A percentile compares a stretch with the other conserved stretches of the same genome.
Evolutionary conservation across 176 grass and related monocot species (phyloP).

Genomic region (Eragrostis curvula): DNA sequence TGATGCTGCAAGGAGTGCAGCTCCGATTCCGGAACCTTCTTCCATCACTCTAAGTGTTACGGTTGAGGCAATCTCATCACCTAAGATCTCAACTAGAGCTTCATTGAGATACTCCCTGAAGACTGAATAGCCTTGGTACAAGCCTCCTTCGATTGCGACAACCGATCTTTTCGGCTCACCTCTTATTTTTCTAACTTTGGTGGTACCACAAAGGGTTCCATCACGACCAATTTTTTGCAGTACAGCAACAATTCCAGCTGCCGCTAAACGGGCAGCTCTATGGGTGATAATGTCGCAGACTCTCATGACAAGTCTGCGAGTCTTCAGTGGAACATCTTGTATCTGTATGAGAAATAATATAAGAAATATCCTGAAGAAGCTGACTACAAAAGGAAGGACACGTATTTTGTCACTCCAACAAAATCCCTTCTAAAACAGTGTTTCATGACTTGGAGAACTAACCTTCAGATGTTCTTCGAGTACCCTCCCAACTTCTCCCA

Average conservation of each 20-base stretch:
- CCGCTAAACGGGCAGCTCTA: slow-evolving; percentile 77
- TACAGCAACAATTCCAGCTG: slow-evolving; percentile 71
- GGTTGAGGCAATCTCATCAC: slow-evolving; percentile 66
- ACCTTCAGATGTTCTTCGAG: slow-evolving; percentile 72
- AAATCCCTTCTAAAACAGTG: background rate
- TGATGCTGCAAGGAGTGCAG: slow-evolving; percentile 70
- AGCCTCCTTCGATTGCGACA: slow-evolving; percentile 71
- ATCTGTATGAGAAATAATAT: slow-evolving; percentile 50
- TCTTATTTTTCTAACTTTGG: slow-evolving; percentile 37
- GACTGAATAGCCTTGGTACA: slow-evolving; percentile 65
- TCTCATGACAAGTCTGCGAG: slow-evolving; percentile 64
- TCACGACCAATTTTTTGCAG: slow-evolving; percentile 80
- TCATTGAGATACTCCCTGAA: slow-evolving; percentile 82
- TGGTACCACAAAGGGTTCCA: slow-evolving; percentile 55
- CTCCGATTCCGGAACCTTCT: slow-evolving; percentile 78
- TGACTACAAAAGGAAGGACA: background rate
- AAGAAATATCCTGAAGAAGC: background rate
- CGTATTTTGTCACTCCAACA: background rate
- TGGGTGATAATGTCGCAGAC: slow-evolving; percentile 59
- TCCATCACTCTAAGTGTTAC: slow-evolving; percentile 60
- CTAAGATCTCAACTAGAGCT: slow-evolving; percentile 78
- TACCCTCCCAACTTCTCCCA: slow-evolving; percentile 63
- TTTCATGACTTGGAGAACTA: background rate
- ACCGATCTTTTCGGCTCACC: slow-evolving; percentile 51
- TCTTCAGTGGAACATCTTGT: slow-evolving; percentile 59